These are phyloP conservation scores for Rehmannia glutinosa DNA, from an alignment of 257 asterid genomes.

Conservation along the genomic window DNA sequence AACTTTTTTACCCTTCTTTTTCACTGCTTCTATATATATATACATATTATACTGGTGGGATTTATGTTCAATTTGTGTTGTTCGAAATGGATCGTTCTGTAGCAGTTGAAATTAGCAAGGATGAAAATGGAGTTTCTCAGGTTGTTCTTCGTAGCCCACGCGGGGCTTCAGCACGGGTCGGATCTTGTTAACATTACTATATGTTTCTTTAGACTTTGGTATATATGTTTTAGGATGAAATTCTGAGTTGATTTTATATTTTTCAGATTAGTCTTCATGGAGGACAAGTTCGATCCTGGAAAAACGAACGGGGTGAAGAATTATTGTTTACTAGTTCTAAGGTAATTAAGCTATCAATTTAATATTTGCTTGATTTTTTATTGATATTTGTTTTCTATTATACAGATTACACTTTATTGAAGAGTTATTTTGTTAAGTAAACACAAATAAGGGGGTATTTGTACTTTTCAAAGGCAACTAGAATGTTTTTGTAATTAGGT, in stretches of 20 bases:
- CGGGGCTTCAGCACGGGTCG: constrained; percentile 71
- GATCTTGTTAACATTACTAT: constrained; percentile 23
- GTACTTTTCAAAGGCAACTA: too few relatives aligned
- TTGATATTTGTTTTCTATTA: neutral
- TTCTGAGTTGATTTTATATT: neutral
- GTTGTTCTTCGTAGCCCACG: constrained; percentile 61
- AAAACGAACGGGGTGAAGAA: constrained; percentile 64
- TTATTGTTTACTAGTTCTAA: constrained; percentile 66
- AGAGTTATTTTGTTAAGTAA: too few relatives aligned
- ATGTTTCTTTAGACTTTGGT: neutral
- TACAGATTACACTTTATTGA: too few relatives aligned
- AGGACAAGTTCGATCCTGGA: constrained; percentile 96
- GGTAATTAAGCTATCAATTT: too few relatives aligned
- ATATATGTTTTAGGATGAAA: neutral
- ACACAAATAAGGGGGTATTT: too few relatives aligned
- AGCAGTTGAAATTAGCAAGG: constrained; percentile 48
- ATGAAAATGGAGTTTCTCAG: constrained; percentile 55
- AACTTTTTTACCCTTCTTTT: neutral
- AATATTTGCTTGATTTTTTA: neutral
- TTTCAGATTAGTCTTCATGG: constrained; percentile 86
- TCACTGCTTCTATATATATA: too few relatives aligned
- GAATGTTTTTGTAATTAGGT: neutral
- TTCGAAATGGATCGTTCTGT: constrained; percentile 57
- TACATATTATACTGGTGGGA: neutral
- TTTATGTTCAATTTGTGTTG: constrained; percentile 16